Evolutionary conservation across 257 asterid genomes (phyloP).

Genomic region (Osmanthus fragrans): DNA sequence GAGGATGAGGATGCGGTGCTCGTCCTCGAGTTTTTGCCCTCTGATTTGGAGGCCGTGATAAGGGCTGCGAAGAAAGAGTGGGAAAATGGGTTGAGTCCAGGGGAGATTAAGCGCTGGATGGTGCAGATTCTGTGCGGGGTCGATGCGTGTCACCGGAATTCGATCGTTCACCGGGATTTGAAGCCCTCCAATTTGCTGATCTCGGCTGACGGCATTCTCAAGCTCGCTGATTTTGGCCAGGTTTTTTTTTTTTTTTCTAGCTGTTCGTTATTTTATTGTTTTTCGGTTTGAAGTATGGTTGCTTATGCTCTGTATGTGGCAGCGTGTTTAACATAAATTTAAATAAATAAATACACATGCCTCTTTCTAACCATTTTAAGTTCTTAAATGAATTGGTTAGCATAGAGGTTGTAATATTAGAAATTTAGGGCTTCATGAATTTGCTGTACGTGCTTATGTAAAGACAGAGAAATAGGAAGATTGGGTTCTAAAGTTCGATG

Average conservation of each 20-base stretch:
- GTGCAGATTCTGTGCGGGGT: conserved; percentile 74
- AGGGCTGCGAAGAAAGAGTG: conserved; percentile 60
- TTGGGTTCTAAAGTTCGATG: not conserved
- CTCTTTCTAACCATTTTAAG: not conserved
- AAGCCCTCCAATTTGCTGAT: conserved; percentile 90
- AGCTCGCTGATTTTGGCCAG: conserved; percentile 98
- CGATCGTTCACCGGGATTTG: conserved; percentile 84
- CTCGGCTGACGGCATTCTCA: conserved; percentile 78
- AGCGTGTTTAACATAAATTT: no score
- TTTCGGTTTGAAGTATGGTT: no score
- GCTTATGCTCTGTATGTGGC: not conserved
- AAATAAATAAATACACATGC: not conserved
- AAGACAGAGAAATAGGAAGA: not conserved
- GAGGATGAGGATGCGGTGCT: conserved; percentile 91
- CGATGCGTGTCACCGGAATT: conserved; percentile 80
- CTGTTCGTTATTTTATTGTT: not conserved
- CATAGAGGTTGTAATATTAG: not conserved
- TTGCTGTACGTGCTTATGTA: not conserved
- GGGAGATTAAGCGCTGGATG: conserved; percentile 88
- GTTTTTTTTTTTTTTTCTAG: conserved; percentile 25
- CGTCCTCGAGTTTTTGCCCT: conserved; percentile 84
- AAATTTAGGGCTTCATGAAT: not conserved
- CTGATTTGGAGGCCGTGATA: conserved; percentile 70
- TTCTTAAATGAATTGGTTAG: not conserved
- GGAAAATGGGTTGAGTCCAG: conserved; percentile 61